A percentile compares a stretch with the other conserved stretches of the same genome.
Conservation (phyloP, 345 rosid genomes). For the Laguncularia racemosa region DNA sequence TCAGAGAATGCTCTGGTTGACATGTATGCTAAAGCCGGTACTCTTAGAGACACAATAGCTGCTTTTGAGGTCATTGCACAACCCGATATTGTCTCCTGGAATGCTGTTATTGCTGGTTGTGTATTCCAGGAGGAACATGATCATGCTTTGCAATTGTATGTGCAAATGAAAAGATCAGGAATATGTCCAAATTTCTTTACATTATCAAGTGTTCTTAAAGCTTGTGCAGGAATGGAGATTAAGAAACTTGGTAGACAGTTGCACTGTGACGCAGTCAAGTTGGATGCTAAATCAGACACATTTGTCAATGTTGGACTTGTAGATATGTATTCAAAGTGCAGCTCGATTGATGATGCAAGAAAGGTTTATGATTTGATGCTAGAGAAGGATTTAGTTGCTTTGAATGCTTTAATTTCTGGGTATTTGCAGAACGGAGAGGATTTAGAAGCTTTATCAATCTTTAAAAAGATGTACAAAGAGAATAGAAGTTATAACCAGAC, state of each 20-base stretch:
- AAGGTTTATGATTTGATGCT: constrained; percentile 28
- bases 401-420: constrained; percentile 56
- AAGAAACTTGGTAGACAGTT: constrained; percentile 38
- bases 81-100: constrained; percentile 67
- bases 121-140: constrained; percentile 34
- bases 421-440: constrained; percentile 44
- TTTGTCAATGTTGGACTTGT: constrained; percentile 49
- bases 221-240: constrained; percentile 36
- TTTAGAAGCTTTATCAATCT: constrained; percentile 34
- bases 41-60: constrained; percentile 29
- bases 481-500: constrained; percentile 46
- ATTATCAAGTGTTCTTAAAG: constrained; percentile 49
- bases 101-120: constrained; percentile 56
- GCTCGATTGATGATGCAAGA: constrained; percentile 30
- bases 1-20: constrained; percentile 58
- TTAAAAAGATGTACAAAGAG: constrained; percentile 28
- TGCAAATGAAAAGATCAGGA: constrained; percentile 32
- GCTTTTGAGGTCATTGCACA: constrained; percentile 33
- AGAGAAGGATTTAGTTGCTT: constrained; percentile 42
- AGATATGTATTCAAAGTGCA: constrained; percentile 47
- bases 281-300: constrained; percentile 31
- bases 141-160: constrained; percentile 29
- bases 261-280: constrained; percentile 40
- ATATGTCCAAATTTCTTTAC: constrained; percentile 41
- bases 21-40: constrained; percentile 55